Conservation (phyloP, 768 basidiomycete genomes). For the Xerocomus spinulosus region DNA sequence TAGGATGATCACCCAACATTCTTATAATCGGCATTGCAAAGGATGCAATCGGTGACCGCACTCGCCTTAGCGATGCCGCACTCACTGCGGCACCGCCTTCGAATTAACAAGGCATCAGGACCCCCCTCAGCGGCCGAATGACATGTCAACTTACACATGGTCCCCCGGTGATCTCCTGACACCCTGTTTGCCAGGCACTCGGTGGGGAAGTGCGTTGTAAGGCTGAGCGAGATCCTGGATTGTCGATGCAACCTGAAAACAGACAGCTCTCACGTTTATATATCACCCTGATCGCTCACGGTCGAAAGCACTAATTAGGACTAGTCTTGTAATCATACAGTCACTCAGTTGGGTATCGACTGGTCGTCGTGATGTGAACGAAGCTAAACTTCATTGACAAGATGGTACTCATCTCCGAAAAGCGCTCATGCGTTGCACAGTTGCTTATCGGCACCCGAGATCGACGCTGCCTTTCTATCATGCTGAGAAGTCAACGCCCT, state of each 20-base stretch:
- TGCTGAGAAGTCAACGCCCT: conserved; percentile 80
- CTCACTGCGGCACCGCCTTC: conserved; percentile 32
- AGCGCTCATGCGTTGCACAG: conserved; percentile 5
- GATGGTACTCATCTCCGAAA: conserved; percentile 9
- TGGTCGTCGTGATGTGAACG: conserved; percentile 24
- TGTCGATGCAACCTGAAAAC: conserved; percentile 26
- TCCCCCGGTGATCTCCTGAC: conserved; percentile 26
- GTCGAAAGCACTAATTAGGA: conserved; percentile 13
- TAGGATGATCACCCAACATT: conserved; percentile 32
- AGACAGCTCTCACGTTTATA: conserved; percentile 31
- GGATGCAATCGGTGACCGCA: conserved; percentile 25
- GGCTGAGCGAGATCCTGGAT: conserved; percentile 28
- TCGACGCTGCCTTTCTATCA: conserved; percentile 23
- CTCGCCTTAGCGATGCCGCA: conserved; percentile 34
- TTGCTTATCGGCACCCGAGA: conserved; percentile 1
- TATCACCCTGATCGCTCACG: conserved; percentile 34
- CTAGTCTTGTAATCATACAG: conserved; percentile 24
- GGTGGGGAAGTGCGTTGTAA: conserved; percentile 20
- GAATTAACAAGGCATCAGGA: conserved; percentile 27
- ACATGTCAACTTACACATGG: conserved; percentile 36
- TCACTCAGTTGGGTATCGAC: conserved; percentile 10
- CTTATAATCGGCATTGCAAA: conserved; percentile 34
- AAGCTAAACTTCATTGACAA: conserved; percentile 18
- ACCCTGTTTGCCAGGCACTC: conserved; percentile 30
- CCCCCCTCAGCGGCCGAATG: conserved; percentile 26